Base-by-base conservation (phyloP, 176 grass and related monocot species). In the Triticum timopheevii region DNA sequence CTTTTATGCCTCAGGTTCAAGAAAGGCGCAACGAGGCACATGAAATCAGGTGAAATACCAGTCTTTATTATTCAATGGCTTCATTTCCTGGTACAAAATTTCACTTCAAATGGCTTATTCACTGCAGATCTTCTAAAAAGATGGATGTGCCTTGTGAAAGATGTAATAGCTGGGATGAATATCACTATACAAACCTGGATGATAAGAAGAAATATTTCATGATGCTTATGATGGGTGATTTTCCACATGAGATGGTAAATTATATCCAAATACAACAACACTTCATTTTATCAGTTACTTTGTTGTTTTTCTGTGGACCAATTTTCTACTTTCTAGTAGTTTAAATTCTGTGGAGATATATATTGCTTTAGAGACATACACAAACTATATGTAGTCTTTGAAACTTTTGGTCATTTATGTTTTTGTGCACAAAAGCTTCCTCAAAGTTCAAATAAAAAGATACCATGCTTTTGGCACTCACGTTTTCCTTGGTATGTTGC, bases 191-290 rank as follows among this genome's bases (percentile, higher is more conserved):
- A 13, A 66, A 73, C 40, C 28, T 76, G 73, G 73, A 76, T 76
- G 24, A 76, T 76, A 5, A 4, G 11, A 24, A 76, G 16, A 76
- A 76, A 30, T 10, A 20, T 28, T 76, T 76, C 3, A 19, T 49
- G 13, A 17, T 76, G 1, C 44, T 17, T 52, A 30, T 76, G 42
- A 76, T 28, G 13, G 73, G 73, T 0, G 3, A 76, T 50, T 76
- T 49, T 76, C 73, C 10, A 31, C 73, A 76, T 30, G 30, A 72
- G 69, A 73, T 73, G 69, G 69, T 73, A 73, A 73, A 44, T 75
- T 3, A 56, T 58, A 34, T 33, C 54, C 27, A 34, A 77, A 77
- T 56, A 11, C 16, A 58, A 1, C 19, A 49, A 56, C 17, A 20
- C 74, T 77, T 17, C 49, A 15, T 58, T 77, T 5, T 3, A 16